Evolutionary conservation across 768 basidiomycete species (phyloP), one percentile per base, ranked within the genome.

Genomic region (Amanita rimosa): DNA sequence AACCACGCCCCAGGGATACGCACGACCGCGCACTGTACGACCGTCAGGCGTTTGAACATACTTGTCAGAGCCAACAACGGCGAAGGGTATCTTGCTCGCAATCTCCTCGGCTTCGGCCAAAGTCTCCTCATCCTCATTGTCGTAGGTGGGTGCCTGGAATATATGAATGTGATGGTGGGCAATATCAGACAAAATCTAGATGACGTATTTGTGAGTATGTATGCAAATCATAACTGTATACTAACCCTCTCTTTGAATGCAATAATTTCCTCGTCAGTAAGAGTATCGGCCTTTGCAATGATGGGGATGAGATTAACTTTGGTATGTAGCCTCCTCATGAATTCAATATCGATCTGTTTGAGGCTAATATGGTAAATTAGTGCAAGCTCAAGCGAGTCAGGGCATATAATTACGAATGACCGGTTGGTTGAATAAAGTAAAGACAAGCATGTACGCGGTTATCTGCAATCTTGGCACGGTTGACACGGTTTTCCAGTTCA

Each of bases 381-480:
- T 8, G 31, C 36, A n/a, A 26, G 9, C 26, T 53, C 8, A 51
- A 40, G 14, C 11, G n/a, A 11, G 50, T 29, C 34, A 62, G 41
- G 22, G 22, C 38, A 11, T 42, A 29, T 29, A 69, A 91, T 70
- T 64, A 96, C 91, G 94, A 84, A 65, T 99, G 96, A 52, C 96
- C 95, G 1, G 95, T 98, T 31, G 96, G 92, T 62, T 98, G 93
- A 56, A 99, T 94, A 66, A 99, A 99, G 74, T 99, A 99, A 50
- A 99, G 75, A 67, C 96, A 98, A 13, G 96, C 96, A 64, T 99
- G 96, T 36, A 99, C 88, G 41, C 96, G 85, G 71, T 97, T 97
- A 72, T 99, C 96, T 43, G 85, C 80, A 52, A 96, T 79, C 66
- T 97, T 97, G 59, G 71, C 75, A 46, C 96, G 74, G 73, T 98